A percentile compares a stretch with the other conserved stretches of the same genome.
Evolutionary conservation across 2,329 filamentous ascomycete genomes (phyloP).

Genomic region (Cryphonectria nitschkei): DNA sequence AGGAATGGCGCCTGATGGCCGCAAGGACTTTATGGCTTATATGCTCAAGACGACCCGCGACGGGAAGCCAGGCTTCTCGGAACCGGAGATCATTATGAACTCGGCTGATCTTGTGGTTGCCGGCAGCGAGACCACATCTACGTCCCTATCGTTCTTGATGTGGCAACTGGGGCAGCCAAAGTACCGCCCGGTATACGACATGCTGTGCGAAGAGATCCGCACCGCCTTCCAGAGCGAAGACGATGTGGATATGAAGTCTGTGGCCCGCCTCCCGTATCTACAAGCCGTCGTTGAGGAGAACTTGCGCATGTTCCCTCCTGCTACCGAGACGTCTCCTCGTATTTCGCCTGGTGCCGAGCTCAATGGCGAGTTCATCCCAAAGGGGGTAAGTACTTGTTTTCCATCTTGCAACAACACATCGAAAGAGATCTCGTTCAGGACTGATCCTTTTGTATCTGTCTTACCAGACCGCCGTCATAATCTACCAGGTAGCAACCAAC

Average conservation of each 20-base stretch:
- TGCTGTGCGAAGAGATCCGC: conserved; percentile 36
- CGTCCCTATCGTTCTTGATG: conserved; percentile 39
- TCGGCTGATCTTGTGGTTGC: conserved; percentile 41
- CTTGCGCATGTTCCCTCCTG: conserved; percentile 56
- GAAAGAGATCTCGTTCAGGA: too few relatives aligned
- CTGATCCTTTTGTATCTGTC: neutral
- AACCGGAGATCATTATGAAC: conserved; percentile 23
- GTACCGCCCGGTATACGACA: conserved; percentile 32
- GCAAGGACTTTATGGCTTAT: conserved; percentile 31
- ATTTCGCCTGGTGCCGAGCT: conserved; percentile 16
- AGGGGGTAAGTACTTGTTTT: conserved; percentile 15
- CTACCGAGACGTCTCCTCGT: conserved; percentile 15
- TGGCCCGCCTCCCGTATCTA: conserved; percentile 66
- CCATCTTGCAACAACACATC: neutral
- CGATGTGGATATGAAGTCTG: conserved; percentile 33
- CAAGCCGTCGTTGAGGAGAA: conserved; percentile 79
- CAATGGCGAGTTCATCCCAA: conserved; percentile 19
- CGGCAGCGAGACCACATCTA: conserved; percentile 53
- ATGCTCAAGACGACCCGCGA: conserved; percentile 27
- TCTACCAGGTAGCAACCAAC: conserved; percentile 26
- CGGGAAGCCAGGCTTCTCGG: conserved; percentile 14
- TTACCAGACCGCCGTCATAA: conserved; percentile 3
- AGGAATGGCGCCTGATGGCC: conserved; percentile 17
- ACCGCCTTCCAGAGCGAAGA: conserved; percentile 32
- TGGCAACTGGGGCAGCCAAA: conserved; percentile 35